Percentiles rank a stretch among this genome's conserved stretches.
Evolutionary conservation across 768 basidiomycete species (phyloP).

Genomic region (Ramaria sp.): DNA sequence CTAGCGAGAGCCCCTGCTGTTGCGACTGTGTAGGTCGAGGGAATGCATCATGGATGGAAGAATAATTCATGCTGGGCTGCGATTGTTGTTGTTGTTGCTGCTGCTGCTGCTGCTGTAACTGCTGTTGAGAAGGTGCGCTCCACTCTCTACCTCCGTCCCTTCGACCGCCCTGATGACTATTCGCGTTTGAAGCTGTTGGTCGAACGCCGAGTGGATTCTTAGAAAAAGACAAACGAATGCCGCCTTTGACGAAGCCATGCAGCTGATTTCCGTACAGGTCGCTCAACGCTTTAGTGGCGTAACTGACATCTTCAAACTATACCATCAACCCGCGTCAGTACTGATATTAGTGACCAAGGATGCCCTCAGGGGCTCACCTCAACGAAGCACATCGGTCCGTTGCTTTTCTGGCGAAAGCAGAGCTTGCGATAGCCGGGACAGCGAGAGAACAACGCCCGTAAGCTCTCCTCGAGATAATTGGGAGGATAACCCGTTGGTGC

Average conservation of each 20-base stretch:
- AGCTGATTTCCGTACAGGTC: slow-evolving; percentile 89
- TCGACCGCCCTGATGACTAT: background rate
- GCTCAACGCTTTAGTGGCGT: slow-evolving; percentile 78
- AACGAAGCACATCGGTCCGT: slow-evolving; percentile 99
- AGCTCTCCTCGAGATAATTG: slow-evolving; percentile 76
- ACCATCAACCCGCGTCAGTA: background rate
- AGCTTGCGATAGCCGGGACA: slow-evolving; percentile 84
- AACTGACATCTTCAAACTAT: slow-evolving; percentile 84
- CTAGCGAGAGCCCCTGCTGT: background rate
- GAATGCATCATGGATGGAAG: slow-evolving; percentile 2
- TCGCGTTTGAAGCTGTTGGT: slow-evolving; percentile 41
- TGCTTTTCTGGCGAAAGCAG: slow-evolving; percentile 91
- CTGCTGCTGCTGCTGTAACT: slow-evolving; percentile 15
- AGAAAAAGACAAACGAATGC: slow-evolving; percentile 95
- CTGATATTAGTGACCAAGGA: slow-evolving; percentile 10
- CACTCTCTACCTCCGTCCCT: slow-evolving; percentile 22
- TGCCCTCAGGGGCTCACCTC: slow-evolving; percentile 43
- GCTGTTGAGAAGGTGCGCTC: slow-evolving; percentile 17
- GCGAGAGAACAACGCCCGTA: slow-evolving; percentile 70
- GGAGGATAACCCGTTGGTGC: slow-evolving; percentile 62
- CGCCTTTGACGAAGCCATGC: slow-evolving; percentile 85
- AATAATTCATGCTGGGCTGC: slow-evolving; percentile 3
- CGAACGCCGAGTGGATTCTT: slow-evolving; percentile 96
- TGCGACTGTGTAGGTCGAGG: background rate
- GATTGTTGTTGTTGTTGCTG: background rate